Conservation (phyloP, 2,329 filamentous ascomycete genomes). For the Verticillium nubilum region DNA sequence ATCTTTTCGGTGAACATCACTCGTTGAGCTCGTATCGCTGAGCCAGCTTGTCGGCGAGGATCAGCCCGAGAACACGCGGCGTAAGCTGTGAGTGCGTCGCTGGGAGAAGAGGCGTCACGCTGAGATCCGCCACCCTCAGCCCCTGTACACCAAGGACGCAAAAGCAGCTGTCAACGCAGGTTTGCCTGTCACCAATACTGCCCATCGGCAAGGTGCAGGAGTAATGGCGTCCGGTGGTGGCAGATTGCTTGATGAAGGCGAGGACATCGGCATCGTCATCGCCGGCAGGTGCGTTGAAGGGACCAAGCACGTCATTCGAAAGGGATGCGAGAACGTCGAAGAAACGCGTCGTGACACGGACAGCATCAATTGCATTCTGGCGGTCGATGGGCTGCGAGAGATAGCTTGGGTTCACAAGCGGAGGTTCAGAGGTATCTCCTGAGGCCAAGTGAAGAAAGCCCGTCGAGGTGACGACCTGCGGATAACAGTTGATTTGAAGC, state of each 20-base stretch:
- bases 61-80: not conserved
- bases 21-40: not conserved
- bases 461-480: constrained; percentile 12
- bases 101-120: constrained; percentile 2
- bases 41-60: not conserved
- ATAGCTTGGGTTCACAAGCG: constrained; percentile 22
- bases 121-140: constrained; percentile 17
- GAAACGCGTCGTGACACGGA: not conserved
- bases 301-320: not conserved
- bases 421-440: constrained; percentile 9
- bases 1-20: too few relatives aligned
- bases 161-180: constrained; percentile 41
- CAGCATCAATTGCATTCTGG: not conserved
- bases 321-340: not conserved
- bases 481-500: not conserved
- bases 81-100: not conserved
- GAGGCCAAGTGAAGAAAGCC: constrained; percentile 18
- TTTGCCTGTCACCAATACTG: constrained; percentile 40
- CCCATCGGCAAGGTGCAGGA: constrained; percentile 37
- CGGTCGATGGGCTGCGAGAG: constrained; percentile 20
- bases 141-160: constrained; percentile 12
- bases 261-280: not conserved
- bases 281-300: not conserved
- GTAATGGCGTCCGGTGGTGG: not conserved
- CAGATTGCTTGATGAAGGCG: not conserved